Evolutionary conservation across 495 filamentous ascomycete species (phyloP), one percentile per base, ranked within the genome.

Genomic region (Aspergillus coremiiformis): DNA sequence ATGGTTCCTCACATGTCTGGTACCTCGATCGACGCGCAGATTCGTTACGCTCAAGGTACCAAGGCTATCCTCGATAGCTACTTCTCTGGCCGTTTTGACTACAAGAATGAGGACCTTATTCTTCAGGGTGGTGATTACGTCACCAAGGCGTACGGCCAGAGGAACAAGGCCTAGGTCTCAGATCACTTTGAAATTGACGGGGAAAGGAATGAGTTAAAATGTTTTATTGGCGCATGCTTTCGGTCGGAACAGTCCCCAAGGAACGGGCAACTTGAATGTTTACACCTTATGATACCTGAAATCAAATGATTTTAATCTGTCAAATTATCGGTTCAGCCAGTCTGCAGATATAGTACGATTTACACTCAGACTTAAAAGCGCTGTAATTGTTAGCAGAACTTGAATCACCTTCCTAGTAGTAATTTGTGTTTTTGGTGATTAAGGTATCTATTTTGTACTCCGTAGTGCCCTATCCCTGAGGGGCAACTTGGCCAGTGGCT

Each of bases 1-100:
- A 98, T 90, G 87, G 90, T 96, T 47, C 89, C 93, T 44, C 93
- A 98, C 81, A 94, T 98, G 89, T 91, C 87, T 30, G 93, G 93
- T 64, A 97, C 93, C 52, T 94, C 90, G 48, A 85, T 98, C 65
- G 93, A 98, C 68, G 93, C 93, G 26, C 93, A 98, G 79, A 84
- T 91, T 79, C 82, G 93, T 51, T 98, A 98, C 64, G 89, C 93
- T 60, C 76, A 80, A 47, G 93, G 93, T 53, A 84, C 81, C 67
- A 96, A 96, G 87, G 62, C 71, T 56, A 96, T 98, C 67, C 75
- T 98, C 50, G 80, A 95, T 44, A 86, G 81, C 71, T 98, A 97
- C 80, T 87, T 95, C 67, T 81, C 77, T 56, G 91, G 91, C 53
- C 81, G 78, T 60, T 69, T 86, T 59, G 90, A 97, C 73, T 98